Evolutionary conservation across 2,329 filamentous ascomycete species (phyloP), one percentile per base, ranked within the genome.

Genomic region (Purpureocillium takamizusanense): DNA sequence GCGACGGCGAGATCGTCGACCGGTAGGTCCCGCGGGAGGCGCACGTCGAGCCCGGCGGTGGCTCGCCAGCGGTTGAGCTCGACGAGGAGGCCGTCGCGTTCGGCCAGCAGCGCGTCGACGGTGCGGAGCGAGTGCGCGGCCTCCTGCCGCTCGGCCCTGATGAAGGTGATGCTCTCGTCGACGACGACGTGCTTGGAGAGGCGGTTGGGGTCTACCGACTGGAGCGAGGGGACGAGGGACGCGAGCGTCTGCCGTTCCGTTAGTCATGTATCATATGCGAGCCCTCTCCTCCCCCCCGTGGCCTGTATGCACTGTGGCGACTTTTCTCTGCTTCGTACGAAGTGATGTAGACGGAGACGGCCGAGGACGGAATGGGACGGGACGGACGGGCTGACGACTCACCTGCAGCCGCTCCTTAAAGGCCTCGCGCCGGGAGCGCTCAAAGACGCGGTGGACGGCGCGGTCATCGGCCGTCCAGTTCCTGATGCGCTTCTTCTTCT

Each of bases 401-500:
- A 62, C 63, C 31, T 49, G 56, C 14, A 66, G 40, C 3, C 57
- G 50, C 31, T 61, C 56, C 36, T 61, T 61, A 47, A 65, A 66
- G 1, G 61, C 56, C 42, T 65, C 62, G n/a, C 62, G 54, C 12
- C 63, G 57, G 3, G 54, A 59, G 44, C 57, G 59, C 38, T 66
- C 62, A 43, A 66, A 65, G 7, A 60, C 51, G 1, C 61, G 54
- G 42, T 66, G 63, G 5, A 57, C 55, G 4, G 61, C 61, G 9
- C 62, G 60, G 36, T 66, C 62, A 36, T 64, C 51, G 5, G 59
- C 55, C 2, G 62, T 64, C 44, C 62, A 64, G 45, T 61, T 58
- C 10, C 61, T 53, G 14, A 61, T 47, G 9, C 60, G 51, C 42
- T 62, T 63, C 46, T 57, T 62, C 38, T 43, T 43, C 29, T 36